phyloP scores from a whole-genome alignment of 129 eudicot genomes.

The Logfia minima region DNA sequence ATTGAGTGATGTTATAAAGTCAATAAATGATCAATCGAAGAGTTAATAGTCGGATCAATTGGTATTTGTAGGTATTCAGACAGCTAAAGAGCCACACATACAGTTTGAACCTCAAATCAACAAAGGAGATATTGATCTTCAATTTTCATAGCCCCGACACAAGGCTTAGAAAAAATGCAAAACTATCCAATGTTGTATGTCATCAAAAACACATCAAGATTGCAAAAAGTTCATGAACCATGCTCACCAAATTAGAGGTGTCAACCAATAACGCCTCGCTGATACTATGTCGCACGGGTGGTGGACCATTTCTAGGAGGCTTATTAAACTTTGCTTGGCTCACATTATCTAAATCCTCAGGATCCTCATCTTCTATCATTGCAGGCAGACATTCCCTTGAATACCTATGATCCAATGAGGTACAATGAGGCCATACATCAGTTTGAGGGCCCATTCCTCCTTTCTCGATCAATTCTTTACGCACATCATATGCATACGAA shows the following conservation, averaged over 20 bases:
- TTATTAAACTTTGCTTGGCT: slow-evolving; percentile 46
- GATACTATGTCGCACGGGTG: slow-evolving; percentile 58
- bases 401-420: slow-evolving; percentile 46
- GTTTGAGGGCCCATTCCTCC: slow-evolving; percentile 60
- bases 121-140: too few species aligned
- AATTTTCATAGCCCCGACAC: too few species aligned
- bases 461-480: slow-evolving; percentile 36
- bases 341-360: slow-evolving; percentile 39
- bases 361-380: slow-evolving; percentile 41
- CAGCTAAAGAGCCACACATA: too few species aligned
- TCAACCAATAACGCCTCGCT: slow-evolving; percentile 68
- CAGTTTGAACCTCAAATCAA: too few species aligned
- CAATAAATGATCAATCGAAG: too few species aligned
- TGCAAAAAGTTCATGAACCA: neutral
- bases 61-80: too few species aligned
- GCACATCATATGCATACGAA: slow-evolving; percentile 26
- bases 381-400: slow-evolving; percentile 42
- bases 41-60: too few species aligned
- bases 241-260: slow-evolving; percentile 40
- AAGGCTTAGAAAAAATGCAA: neutral
- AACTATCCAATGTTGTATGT: neutral
- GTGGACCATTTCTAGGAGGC: slow-evolving; percentile 59
- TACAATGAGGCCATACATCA: slow-evolving; percentile 48
- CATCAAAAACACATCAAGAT: neutral
- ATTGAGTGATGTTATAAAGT: too few species aligned